Conservation (phyloP, 495 filamentous ascomycete genomes). For the Astrothelium macrocarpum region DNA sequence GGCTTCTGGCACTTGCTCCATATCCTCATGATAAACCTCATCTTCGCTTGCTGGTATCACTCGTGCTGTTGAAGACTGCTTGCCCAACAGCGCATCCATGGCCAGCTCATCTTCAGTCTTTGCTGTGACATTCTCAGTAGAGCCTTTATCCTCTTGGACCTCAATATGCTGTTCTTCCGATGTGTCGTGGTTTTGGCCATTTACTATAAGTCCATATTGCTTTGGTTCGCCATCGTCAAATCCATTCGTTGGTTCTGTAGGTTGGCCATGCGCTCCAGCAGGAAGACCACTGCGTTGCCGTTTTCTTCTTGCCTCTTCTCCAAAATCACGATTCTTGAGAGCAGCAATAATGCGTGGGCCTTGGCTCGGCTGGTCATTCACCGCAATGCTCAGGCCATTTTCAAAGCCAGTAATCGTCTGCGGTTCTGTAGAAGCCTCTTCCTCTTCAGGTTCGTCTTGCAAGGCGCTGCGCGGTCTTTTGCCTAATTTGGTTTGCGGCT, state of each 20-base stretch:
- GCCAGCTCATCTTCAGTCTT: slow-evolving; percentile 66
- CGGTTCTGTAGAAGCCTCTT: slow-evolving; percentile 24
- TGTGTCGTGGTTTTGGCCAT: slow-evolving; percentile 6
- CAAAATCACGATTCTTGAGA: slow-evolving; percentile 64
- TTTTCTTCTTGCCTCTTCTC: slow-evolving; percentile 48
- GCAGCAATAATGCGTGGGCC: slow-evolving; percentile 54
- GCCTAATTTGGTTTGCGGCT: neutral
- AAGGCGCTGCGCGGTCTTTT: slow-evolving; percentile 21
- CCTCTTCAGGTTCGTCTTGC: slow-evolving; percentile 43
- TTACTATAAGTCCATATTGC: neutral
- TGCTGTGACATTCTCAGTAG: slow-evolving; percentile 7
- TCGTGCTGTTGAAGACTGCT: slow-evolving; percentile 29
- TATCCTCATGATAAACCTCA: slow-evolving; percentile 56
- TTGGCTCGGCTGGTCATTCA: slow-evolving; percentile 24
- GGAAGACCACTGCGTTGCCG: slow-evolving; percentile 24
- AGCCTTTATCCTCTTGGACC: neutral
- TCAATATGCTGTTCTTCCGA: neutral
- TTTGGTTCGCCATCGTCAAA: slow-evolving; percentile 1
- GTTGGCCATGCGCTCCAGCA: slow-evolving; percentile 3
- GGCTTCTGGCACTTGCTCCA: slow-evolving; percentile 42
- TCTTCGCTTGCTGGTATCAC: slow-evolving; percentile 49
- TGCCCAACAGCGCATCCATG: slow-evolving; percentile 64
- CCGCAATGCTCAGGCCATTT: slow-evolving; percentile 44
- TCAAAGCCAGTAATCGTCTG: slow-evolving; percentile 55
- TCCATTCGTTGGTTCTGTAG: neutral